Conservation (phyloP, 169 alveolate species). For the Plasmodium malariae region DNA sequence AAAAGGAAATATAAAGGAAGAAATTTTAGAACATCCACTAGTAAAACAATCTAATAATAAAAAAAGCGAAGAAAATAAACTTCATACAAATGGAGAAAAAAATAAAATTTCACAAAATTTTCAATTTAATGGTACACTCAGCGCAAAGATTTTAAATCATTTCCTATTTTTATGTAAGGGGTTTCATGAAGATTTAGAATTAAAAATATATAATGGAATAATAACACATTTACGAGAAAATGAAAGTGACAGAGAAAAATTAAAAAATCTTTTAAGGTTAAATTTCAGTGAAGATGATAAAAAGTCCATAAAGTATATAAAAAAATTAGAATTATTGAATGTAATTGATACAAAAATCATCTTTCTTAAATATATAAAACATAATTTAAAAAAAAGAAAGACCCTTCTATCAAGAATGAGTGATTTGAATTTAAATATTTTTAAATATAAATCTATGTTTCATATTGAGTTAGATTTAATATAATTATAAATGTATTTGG, state of each 20-base stretch:
- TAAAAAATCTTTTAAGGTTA: constrained; percentile 31
- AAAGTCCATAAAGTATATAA: constrained; percentile 41
- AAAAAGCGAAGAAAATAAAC: background rate
- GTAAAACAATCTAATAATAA: background rate
- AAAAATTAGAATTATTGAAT: constrained; percentile 54
- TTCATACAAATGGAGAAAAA: background rate
- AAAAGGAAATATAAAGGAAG: background rate
- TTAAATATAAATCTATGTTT: constrained; percentile 70
- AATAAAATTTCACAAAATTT: constrained; percentile 12
- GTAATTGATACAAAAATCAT: constrained; percentile 64
- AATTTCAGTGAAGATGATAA: constrained; percentile 31
- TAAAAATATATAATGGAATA: constrained; percentile 73
- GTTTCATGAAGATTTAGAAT: constrained; percentile 69
- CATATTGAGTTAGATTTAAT: constrained; percentile 64
- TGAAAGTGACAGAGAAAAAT: constrained; percentile 54
- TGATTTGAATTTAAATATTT: constrained; percentile 66
- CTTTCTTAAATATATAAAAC: constrained; percentile 63
- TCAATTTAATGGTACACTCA: constrained; percentile 53
- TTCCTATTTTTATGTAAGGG: constrained; percentile 60
- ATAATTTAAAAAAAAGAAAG: constrained; percentile 69
- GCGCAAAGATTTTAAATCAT: constrained; percentile 64
- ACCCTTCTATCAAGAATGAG: constrained; percentile 73
- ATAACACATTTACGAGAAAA: constrained; percentile 36
- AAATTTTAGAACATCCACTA: no score
- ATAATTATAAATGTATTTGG: constrained; percentile 3